Percentiles rank a stretch among this genome's conserved stretches.
phyloP scores from a whole-genome alignment of 139 green algal genomes.

The Pleodorina starrii region DNA sequence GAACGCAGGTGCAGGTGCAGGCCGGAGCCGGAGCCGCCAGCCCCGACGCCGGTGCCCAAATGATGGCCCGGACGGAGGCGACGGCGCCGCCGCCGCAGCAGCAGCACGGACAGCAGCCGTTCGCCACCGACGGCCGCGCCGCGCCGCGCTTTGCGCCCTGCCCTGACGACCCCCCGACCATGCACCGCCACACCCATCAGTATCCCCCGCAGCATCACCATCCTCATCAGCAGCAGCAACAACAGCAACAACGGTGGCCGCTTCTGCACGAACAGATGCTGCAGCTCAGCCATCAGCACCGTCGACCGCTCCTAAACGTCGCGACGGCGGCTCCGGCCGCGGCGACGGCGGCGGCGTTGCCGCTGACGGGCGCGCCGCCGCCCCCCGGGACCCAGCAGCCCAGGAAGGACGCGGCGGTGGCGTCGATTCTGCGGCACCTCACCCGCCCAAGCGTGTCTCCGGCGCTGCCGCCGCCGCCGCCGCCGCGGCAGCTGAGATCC shows the following conservation, averaged over 20 bases:
- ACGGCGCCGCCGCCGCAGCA: too few relatives aligned
- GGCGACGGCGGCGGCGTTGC: too few relatives aligned
- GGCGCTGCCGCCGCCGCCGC: not conserved
- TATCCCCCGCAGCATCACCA: not conserved
- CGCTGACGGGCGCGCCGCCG: too few relatives aligned
- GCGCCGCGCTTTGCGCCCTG: too few relatives aligned
- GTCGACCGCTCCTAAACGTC: not conserved
- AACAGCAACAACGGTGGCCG: not conserved
- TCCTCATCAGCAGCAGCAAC: not conserved
- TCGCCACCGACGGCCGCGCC: too few relatives aligned
- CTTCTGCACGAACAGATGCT: not conserved
- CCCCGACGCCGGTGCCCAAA: too few relatives aligned
- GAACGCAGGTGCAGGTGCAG: too few relatives aligned
- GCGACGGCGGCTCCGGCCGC: not conserved
- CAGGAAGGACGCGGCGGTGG: slow-evolving; percentile 18
- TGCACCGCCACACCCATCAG: not conserved
- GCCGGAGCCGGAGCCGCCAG: too few relatives aligned
- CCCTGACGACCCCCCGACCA: too few relatives aligned
- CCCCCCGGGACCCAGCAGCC: not conserved
- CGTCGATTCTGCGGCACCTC: not conserved
- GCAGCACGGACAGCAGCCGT: too few relatives aligned
- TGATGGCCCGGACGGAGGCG: too few relatives aligned
- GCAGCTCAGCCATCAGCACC: not conserved
- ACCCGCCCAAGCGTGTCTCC: not conserved
- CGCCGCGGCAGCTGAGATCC: not conserved